Evolutionary conservation across 2,329 filamentous ascomycete genomes (phyloP).

Genomic region (Knufia petricola): DNA sequence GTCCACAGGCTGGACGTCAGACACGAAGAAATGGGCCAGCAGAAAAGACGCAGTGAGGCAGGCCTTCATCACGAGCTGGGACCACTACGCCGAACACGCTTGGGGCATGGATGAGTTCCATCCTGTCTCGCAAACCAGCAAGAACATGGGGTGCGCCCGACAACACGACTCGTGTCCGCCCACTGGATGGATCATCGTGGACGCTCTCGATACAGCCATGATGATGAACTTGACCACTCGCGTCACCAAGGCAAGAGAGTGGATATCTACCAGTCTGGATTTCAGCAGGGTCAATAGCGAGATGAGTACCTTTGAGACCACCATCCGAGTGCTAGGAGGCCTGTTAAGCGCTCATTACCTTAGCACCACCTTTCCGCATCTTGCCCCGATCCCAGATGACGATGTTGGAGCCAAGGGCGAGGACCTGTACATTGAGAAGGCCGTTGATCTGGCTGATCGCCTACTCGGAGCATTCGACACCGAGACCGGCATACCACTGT

Average conservation of each 20-base stretch:
- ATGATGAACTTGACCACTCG: constrained; percentile 92
- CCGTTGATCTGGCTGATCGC: constrained; percentile 81
- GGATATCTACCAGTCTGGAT: constrained; percentile 69
- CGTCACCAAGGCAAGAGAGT: constrained; percentile 74
- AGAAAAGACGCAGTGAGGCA: constrained; percentile 75
- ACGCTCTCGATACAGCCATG: constrained; percentile 92
- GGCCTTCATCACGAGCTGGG: constrained; percentile 85
- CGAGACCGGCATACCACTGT: constrained; percentile 73
- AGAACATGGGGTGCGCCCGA: constrained; percentile 77
- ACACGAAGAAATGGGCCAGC: constrained; percentile 57
- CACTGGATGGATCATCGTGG: constrained; percentile 96
- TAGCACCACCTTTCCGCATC: constrained; percentile 69
- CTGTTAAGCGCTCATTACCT: constrained; percentile 89
- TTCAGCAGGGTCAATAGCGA: constrained; percentile 83
- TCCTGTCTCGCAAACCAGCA: constrained; percentile 67
- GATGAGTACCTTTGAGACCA: constrained; percentile 96
- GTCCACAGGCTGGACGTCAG: constrained; percentile 23
- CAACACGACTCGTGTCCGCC: neutral
- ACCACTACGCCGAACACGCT: constrained; percentile 81
- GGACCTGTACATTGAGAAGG: constrained; percentile 92
- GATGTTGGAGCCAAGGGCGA: constrained; percentile 66
- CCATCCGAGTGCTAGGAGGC: constrained; percentile 92
- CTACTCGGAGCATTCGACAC: constrained; percentile 82
- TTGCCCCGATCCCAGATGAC: constrained; percentile 64
- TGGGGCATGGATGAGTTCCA: constrained; percentile 94